Evolutionary conservation across 169 alveolate species (phyloP).

Genomic region (Fabrea salina): DNA sequence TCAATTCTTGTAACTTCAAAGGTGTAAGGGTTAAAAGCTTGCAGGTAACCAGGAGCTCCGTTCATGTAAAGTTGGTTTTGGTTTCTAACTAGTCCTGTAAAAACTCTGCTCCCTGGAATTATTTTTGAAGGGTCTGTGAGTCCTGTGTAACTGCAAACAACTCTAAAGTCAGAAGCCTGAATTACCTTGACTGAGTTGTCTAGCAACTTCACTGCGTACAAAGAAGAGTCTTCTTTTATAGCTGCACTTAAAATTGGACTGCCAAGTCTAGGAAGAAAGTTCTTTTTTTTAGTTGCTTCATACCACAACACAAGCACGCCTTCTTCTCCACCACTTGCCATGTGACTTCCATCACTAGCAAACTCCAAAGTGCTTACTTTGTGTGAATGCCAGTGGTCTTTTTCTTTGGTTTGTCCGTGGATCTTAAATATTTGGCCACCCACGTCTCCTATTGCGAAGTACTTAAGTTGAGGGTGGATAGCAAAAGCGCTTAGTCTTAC

Average conservation of each 20-base stretch:
- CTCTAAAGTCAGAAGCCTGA: conserved; percentile 40
- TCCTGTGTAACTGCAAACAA: not conserved
- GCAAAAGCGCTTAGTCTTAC: not conserved
- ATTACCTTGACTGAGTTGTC: conserved; percentile 44
- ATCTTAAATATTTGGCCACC: conserved; percentile 37
- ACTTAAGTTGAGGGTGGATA: not conserved
- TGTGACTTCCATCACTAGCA: conserved; percentile 59
- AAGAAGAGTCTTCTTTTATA: conserved; percentile 31
- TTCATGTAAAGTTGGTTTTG: not conserved
- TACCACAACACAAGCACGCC: conserved; percentile 86
- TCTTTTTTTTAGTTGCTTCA: conserved; percentile 61
- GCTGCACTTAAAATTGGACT: conserved; percentile 43
- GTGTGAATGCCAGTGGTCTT: conserved; percentile 84
- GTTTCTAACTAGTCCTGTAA: not conserved
- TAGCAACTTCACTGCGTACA: conserved; percentile 20
- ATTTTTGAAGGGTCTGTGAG: conserved; percentile 7
- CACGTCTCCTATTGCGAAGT: conserved; percentile 9
- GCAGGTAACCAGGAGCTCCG: conserved; percentile 11
- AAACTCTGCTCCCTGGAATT: not conserved
- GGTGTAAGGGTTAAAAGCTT: not conserved
- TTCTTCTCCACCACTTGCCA: conserved; percentile 82
- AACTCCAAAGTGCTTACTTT: conserved; percentile 58
- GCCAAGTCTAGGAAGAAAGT: conserved; percentile 79
- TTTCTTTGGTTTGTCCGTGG: conserved; percentile 33
- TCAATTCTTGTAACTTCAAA: not conserved